phyloP scores from a whole-genome alignment of 2,329 filamentous ascomycete genomes.

The Chaetomium globosum region DNA sequence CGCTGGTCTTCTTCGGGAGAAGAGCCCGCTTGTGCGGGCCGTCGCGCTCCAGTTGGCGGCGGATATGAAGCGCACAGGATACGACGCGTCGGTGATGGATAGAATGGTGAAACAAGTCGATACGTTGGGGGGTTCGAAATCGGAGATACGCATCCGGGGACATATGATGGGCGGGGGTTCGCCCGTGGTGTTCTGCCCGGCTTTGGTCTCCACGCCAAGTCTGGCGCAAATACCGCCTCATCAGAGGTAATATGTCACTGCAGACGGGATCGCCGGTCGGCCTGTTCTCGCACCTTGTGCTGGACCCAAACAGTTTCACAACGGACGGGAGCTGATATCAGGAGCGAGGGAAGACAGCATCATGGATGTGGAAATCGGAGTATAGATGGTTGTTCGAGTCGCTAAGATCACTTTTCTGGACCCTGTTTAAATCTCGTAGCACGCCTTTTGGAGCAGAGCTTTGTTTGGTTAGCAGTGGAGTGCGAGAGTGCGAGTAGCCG shows the following conservation, averaged over 20 bases:
- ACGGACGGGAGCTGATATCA: no score
- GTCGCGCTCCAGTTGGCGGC: conserved; percentile 71
- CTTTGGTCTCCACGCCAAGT: background rate
- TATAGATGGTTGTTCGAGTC: no score
- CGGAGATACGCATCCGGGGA: background rate
- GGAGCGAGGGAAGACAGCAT: no score
- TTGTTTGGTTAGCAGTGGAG: no score
- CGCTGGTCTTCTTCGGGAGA: conserved; percentile 65
- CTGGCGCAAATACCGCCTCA: background rate
- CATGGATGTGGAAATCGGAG: no score
- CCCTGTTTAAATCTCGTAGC: no score
- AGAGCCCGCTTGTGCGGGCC: conserved; percentile 68
- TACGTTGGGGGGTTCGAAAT: background rate
- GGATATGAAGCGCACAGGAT: conserved; percentile 49
- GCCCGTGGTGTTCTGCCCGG: background rate
- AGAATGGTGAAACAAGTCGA: background rate
- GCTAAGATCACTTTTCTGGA: no score
- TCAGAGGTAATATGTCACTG: background rate
- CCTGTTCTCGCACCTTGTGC: background rate
- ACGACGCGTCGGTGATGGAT: background rate
- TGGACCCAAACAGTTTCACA: background rate
- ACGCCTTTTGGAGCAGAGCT: no score
- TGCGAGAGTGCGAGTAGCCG: background rate
- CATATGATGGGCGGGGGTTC: no score
- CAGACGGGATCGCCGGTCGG: background rate